Base-by-base conservation (phyloP, 2,329 filamentous ascomycete species). In the Diaporthe longicolla region DNA sequence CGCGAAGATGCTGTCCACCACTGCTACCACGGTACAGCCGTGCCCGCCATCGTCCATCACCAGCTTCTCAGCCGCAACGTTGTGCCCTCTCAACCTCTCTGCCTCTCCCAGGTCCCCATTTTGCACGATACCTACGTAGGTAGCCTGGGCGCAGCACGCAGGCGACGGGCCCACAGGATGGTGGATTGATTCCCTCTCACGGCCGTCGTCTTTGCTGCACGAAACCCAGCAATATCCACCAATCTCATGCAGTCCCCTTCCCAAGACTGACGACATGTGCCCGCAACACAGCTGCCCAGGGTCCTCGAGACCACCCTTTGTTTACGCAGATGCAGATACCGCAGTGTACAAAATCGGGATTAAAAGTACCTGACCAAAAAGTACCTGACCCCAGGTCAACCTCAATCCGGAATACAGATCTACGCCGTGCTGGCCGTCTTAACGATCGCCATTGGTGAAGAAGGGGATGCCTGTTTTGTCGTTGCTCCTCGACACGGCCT, bases 261-360 rank as follows among this genome's bases (percentile, higher is more conserved):
- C 24, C 29, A 8, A 66, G 32, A 40, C 63, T 66, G 63, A 66
- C 63, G 45, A 52, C 63, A 52, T 52, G n/a, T 37, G 45, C 45
- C 11, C 29, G 26, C 21, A 29, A 17, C n/a, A n/a, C 45, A 32
- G 7, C 13, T 11, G n/a, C n/a, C 4, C n/a, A 43, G n/a, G n/a
- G 26, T n/a, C 43, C 43, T 29, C 32, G 29, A 24, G 19, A 24
- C 19, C 11, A 26, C 26, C 8, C 3, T n/a, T 50, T 48, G 43
- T n/a, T 15, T 32, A 65, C 40, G 32, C 26, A 32, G 10, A 21
- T 21, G 32, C 26, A 32, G 10, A 21, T 21, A 48, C 43, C 17
- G 8, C 3, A 45, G 32, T 19, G 15, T 43, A 11, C 3, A 48
- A 48, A n/a, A 29, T n/a, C 19, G 61, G 32, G 61, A 15, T 48